Percentiles rank a stretch among this genome's conserved stretches.
Evolutionary conservation across 228 moss, liverwort and hornwort species (phyloP).

Genomic region (Sphagnum magellanicum): DNA sequence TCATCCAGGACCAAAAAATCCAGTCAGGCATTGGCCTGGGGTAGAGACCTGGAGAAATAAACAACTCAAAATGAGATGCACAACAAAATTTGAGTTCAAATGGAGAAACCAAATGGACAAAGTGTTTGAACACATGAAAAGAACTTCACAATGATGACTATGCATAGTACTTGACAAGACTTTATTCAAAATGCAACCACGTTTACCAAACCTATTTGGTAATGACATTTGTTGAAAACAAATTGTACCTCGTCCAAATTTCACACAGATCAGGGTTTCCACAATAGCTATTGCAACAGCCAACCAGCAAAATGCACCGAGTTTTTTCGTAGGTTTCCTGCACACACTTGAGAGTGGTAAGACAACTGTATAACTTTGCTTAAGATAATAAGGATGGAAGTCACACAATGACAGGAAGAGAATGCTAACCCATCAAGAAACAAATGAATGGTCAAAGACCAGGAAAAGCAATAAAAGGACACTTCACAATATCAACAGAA

Average conservation of each 20-base stretch:
- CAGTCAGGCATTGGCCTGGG: conserved; percentile 65
- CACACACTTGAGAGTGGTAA: conserved; percentile 8
- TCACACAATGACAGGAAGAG: too few species aligned
- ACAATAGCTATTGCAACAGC: conserved; percentile 51
- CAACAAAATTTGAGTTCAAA: background rate
- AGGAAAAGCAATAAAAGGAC: background rate
- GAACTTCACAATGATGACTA: background rate
- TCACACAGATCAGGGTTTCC: conserved; percentile 82
- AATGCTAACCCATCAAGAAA: background rate
- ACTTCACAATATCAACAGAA: too few species aligned
- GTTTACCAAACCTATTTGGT: background rate
- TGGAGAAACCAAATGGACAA: background rate
- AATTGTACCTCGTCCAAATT: conserved; percentile 83
- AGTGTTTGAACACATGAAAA: background rate
- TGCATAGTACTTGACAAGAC: background rate
- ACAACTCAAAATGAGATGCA: background rate
- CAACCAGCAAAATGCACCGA: conserved; percentile 97
- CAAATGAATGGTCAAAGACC: background rate
- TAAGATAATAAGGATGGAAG: too few species aligned
- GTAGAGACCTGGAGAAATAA: conserved; percentile 59
- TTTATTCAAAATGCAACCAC: background rate
- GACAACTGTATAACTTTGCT: too few species aligned
- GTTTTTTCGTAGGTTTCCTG: conserved; percentile 73
- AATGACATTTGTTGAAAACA: background rate
- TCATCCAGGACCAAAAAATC: conserved; percentile 83